Evolutionary conservation across 148 eudicot species (phyloP).

Genomic region (Fagopyrum tataricum): DNA sequence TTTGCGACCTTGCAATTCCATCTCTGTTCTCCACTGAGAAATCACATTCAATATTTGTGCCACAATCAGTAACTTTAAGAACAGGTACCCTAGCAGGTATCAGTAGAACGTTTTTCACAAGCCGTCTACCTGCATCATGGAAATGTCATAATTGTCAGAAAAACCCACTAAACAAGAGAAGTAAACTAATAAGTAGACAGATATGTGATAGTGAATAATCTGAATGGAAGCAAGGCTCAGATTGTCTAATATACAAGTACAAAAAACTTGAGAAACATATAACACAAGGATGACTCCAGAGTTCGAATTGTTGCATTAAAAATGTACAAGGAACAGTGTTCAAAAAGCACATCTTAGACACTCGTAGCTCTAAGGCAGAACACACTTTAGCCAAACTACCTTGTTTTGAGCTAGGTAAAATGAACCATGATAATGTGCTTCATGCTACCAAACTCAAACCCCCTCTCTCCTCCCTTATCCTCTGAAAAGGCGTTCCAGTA

Average conservation of each 20-base stretch:
- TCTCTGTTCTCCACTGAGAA: conserved; percentile 84
- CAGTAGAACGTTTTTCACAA: conserved; percentile 51
- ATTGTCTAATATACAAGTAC: background rate
- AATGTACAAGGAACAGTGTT: background rate
- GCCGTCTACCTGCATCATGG: conserved; percentile 40
- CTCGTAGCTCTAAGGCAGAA: background rate
- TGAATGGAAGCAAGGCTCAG: background rate
- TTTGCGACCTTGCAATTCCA: conserved; percentile 68
- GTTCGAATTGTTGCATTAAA: background rate
- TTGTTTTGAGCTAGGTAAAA: background rate
- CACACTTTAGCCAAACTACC: background rate
- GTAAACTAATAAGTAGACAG: background rate
- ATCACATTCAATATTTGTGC: conserved; percentile 88
- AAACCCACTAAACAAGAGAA: background rate
- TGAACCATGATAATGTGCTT: background rate
- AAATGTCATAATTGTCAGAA: conserved; percentile 15
- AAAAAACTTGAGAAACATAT: background rate
- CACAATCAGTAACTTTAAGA: conserved; percentile 73
- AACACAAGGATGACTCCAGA: background rate
- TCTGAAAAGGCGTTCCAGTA: no score
- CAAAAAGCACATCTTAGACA: background rate
- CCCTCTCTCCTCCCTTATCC: background rate
- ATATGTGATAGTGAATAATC: no score
- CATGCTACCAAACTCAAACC: background rate
- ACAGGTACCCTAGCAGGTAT: conserved; percentile 83